Conservation (phyloP, 495 filamentous ascomycete species). For the Chlorociboria aeruginascens region DNA sequence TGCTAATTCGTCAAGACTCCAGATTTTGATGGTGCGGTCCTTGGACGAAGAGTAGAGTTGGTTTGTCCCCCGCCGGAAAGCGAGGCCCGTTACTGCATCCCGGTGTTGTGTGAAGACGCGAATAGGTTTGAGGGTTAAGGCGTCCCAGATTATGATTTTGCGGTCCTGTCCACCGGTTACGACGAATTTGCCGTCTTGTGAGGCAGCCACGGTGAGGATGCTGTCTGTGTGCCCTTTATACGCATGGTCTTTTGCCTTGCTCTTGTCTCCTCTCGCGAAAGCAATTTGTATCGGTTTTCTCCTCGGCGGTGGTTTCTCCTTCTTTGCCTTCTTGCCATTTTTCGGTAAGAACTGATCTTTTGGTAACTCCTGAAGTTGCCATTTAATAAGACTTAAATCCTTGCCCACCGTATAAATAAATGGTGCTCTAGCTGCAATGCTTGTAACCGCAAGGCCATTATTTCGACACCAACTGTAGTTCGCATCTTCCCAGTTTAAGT, state of each 20-base stretch:
- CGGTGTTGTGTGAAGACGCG: slow-evolving; percentile 87
- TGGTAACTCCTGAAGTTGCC: slow-evolving; percentile 58
- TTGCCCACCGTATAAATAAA: slow-evolving; percentile 81
- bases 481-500: slow-evolving; percentile 51
- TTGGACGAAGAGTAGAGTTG: slow-evolving; percentile 81
- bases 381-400: slow-evolving; percentile 75
- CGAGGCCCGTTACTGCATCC: slow-evolving; percentile 69
- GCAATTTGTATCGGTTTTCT: slow-evolving; percentile 59
- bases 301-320: slow-evolving; percentile 48
- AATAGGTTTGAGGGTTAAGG: slow-evolving; percentile 59
- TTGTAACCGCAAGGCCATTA: slow-evolving; percentile 65
- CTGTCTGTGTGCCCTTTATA: slow-evolving; percentile 63
- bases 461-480: slow-evolving; percentile 59
- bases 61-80: slow-evolving; percentile 80
- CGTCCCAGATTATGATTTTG: slow-evolving; percentile 76
- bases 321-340: slow-evolving; percentile 44
- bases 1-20: slow-evolving; percentile 65
- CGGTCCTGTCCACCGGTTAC: slow-evolving; percentile 80
- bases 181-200: slow-evolving; percentile 77
- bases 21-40: slow-evolving; percentile 78
- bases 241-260: slow-evolving; percentile 45
- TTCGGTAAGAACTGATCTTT: slow-evolving; percentile 35
- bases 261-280: slow-evolving; percentile 51
- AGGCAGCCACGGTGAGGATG: slow-evolving; percentile 76
- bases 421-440: slow-evolving; percentile 63